phyloP scores from a whole-genome alignment of 2,329 filamentous ascomycete species.

The Xylariaceae sp. region DNA sequence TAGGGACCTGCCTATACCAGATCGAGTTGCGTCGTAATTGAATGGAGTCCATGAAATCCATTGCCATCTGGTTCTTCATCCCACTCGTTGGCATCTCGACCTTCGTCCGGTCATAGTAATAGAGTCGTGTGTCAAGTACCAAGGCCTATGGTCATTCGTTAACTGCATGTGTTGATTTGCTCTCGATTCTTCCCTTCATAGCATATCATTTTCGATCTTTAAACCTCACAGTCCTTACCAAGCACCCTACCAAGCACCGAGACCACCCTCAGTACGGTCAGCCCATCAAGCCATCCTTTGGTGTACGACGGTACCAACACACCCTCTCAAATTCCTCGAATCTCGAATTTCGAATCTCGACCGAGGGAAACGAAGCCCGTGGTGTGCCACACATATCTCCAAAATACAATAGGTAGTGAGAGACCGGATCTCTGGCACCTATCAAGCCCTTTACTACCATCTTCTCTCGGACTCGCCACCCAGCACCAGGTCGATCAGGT shows the following conservation, averaged over 20 bases:
- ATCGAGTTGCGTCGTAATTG: too few relatives aligned
- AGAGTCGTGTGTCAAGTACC: background rate
- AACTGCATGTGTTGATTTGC: background rate
- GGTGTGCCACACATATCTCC: background rate
- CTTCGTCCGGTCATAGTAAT: background rate
- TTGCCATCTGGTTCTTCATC: background rate
- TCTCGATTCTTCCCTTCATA: background rate
- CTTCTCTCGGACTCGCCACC: background rate
- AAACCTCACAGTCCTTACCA: background rate
- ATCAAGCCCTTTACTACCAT: conserved; percentile 4
- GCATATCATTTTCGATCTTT: background rate
- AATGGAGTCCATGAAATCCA: too few relatives aligned
- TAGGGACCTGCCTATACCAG: too few relatives aligned
- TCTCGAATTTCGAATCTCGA: background rate
- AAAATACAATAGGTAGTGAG: background rate
- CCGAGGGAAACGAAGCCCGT: background rate
- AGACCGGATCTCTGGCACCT: background rate
- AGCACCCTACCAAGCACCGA: background rate
- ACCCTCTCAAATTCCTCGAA: background rate
- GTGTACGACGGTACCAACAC: background rate
- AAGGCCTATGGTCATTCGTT: background rate
- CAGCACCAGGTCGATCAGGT: background rate
- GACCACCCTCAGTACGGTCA: background rate
- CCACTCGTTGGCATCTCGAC: background rate
- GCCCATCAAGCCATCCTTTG: background rate